Evolutionary conservation across 2,329 filamentous ascomycete genomes (phyloP).

Genomic region (Cytospora chrysosperma): DNA sequence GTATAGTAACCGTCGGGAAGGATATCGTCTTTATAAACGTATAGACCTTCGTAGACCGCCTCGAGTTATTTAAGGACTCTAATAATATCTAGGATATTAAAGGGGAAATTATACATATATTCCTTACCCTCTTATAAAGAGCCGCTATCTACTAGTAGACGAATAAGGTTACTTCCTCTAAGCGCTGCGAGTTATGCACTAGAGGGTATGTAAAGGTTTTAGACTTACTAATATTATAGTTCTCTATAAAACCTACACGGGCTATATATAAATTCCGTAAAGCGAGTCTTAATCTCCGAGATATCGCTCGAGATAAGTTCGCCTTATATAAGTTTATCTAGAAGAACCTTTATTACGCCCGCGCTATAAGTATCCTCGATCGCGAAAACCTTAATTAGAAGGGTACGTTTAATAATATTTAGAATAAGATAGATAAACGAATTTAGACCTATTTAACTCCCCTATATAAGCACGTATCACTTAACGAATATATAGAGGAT

Average conservation of each 20-base stretch:
- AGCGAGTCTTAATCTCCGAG: not conserved
- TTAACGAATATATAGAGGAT: not conserved
- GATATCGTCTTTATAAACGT: not conserved
- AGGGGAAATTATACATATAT: not conserved
- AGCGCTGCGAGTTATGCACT: not conserved
- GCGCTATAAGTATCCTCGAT: not conserved
- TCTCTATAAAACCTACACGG: not conserved
- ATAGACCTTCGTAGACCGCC: not conserved
- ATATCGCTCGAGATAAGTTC: not conserved
- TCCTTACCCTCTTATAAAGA: no score
- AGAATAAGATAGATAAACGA: not conserved
- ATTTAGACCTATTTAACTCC: not conserved
- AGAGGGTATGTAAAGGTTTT: not conserved
- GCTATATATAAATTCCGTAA: not conserved
- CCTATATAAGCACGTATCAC: not conserved
- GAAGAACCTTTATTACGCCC: not conserved
- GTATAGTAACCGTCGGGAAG: not conserved
- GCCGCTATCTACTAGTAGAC: no score
- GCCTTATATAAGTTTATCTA: not conserved
- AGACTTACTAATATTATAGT: not conserved
- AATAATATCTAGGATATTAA: not conserved
- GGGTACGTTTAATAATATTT: not conserved
- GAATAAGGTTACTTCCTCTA: not conserved
- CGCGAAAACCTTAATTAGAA: not conserved
- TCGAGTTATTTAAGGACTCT: not conserved